Evolutionary conservation across 805 yeast species (phyloP), one percentile per base, ranked within the genome.

Genomic region (Candida schatavii): DNA sequence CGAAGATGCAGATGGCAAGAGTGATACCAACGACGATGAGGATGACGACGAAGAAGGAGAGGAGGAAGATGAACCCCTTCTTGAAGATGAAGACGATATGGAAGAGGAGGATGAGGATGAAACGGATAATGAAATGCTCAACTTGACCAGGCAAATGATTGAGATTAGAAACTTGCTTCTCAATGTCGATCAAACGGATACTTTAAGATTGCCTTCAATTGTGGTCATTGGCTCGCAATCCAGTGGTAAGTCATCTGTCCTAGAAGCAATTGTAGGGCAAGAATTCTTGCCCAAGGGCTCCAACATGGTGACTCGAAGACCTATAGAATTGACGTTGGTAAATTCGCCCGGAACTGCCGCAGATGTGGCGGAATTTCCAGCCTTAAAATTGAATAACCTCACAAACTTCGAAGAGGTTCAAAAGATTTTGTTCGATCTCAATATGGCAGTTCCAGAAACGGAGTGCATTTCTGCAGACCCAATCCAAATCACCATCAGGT

Each of bases 181-280:
- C 44, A 81, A 78, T 46, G 80, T 93, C 14, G 93, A 88, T 52
- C 81, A 83, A 43, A 69, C 84, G 4, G 88, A 88, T 28, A 78
- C 88, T 10, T 70, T 93, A 37, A 87, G 83, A 50, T 70, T 93
- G 32, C 99, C 99, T 2, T 85, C 97, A 0, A 93, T 93, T 53
- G 98, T 93, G 23, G 99, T 93, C 2, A 80, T 93, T 47, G 99
- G 99, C 0, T 91, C 98, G 1, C 99, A 93, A 68, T 86, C 96
- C 5, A 87, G 96, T 33, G 99, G 99, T 35, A 93, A 93, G 62
- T 88, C 97, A 0, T 91, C 98, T 1, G 99, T 93, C 1, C 73
- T 93, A 37, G 99, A 93, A 61, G 80, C 97, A 5, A 86, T 93
- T 44, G 99, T 93, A 4, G 99, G 99, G n/a, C 96, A 87, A 52